Conservation (phyloP, 2,329 filamentous ascomycete genomes). For the Ophiostoma australiae region DNA sequence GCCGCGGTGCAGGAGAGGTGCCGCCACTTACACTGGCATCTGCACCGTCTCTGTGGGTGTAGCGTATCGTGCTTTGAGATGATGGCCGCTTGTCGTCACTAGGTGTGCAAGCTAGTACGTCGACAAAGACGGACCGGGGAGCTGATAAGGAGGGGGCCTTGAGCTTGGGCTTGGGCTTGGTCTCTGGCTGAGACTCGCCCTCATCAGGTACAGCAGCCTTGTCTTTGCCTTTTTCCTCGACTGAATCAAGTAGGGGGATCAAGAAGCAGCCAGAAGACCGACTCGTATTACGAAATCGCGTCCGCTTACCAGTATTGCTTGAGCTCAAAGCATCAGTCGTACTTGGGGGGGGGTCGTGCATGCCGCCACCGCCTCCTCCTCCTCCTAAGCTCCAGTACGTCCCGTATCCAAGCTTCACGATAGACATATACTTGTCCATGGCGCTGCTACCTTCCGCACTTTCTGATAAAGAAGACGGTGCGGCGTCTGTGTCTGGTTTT, state of each 20-base stretch:
- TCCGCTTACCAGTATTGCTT: not conserved
- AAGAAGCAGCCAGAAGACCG: constrained; percentile 49
- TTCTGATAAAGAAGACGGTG: constrained; percentile 18
- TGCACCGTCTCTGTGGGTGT: not conserved
- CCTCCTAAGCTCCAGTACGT: constrained; percentile 57
- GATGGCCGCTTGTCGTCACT: not conserved
- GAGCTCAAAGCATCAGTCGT: not conserved
- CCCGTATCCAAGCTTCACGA: constrained; percentile 62
- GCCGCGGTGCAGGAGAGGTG: constrained; percentile 39
- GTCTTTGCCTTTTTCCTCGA: constrained; percentile 37
- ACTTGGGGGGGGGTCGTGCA: constrained; percentile 22
- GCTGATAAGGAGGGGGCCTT: constrained; percentile 30
- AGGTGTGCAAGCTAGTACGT: constrained; percentile 42
- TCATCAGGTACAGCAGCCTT: not conserved
- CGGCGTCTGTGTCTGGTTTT: constrained; percentile 16
- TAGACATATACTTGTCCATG: constrained; percentile 56
- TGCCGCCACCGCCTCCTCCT: constrained; percentile 19
- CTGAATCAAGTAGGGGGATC: constrained; percentile 62
- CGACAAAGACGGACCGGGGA: constrained; percentile 62
- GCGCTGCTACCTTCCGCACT: constrained; percentile 32
- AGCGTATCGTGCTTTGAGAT: not conserved
- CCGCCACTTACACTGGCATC: not conserved
- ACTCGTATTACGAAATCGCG: constrained; percentile 16
- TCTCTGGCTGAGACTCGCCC: not conserved
- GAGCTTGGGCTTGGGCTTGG: not conserved